These are phyloP conservation scores for Bondarzewia mesenterica DNA, from an alignment of 1,284 basidiomycete species.

Conservation along the genomic window DNA sequence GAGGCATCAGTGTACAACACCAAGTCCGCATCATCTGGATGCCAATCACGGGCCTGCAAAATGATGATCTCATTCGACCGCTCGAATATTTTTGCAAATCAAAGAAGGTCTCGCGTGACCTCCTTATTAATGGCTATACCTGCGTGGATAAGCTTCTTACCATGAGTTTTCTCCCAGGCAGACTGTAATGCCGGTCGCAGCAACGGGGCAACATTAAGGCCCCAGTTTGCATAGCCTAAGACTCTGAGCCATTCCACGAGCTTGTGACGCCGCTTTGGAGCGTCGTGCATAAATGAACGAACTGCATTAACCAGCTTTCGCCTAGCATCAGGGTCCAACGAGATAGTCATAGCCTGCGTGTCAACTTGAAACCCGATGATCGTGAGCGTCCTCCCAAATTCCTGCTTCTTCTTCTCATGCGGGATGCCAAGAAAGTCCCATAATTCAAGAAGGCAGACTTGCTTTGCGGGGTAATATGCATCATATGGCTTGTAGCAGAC, in stretches of 20 bases:
- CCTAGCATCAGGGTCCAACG: not conserved
- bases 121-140: slow-evolving; percentile 22
- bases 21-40: slow-evolving; percentile 15
- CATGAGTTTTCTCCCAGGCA: slow-evolving; percentile 18
- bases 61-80: slow-evolving; percentile 19
- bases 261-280: slow-evolving; percentile 8
- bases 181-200: not conserved
- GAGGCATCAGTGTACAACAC: slow-evolving; percentile 24
- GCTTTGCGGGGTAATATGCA: no score
- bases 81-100: slow-evolving; percentile 22
- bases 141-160: slow-evolving; percentile 12
- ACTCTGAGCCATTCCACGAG: slow-evolving; percentile 23
- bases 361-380: slow-evolving; percentile 4
- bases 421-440: slow-evolving; percentile 6
- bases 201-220: slow-evolving; percentile 17
- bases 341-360: not conserved
- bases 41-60: slow-evolving; percentile 21
- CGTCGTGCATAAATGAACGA: not conserved
- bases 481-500: slow-evolving; percentile 4
- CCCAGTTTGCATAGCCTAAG: slow-evolving; percentile 32
- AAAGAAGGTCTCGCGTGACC: slow-evolving; percentile 21
- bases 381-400: not conserved
- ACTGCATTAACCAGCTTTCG: not conserved
- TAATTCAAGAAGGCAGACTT: not conserved
- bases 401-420: slow-evolving; percentile 2